phyloP scores from a whole-genome alignment of 129 eudicot genomes.

The Mikania micrantha region DNA sequence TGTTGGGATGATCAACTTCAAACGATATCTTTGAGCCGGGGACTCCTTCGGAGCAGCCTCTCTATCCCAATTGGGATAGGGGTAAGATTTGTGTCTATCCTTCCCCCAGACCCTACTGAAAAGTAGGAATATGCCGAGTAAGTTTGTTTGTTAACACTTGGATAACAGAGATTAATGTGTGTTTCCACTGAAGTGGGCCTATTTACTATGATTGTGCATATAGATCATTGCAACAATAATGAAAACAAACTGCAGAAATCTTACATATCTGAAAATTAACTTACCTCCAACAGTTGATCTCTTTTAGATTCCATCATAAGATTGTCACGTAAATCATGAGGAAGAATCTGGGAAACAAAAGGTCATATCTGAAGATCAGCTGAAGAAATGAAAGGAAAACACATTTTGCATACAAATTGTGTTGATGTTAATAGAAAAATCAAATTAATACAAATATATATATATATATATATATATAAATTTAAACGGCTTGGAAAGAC shows the following conservation, averaged over 20 bases:
- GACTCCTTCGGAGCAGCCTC: no score
- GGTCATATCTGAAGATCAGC: slow-evolving; percentile 8
- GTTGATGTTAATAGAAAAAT: background rate
- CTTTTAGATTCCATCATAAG: slow-evolving; percentile 40
- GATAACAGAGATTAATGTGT: background rate
- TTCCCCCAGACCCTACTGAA: no score
- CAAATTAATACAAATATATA: no score
- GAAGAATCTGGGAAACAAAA: slow-evolving; percentile 54
- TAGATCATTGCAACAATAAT: background rate
- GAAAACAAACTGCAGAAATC: background rate
- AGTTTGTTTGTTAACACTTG: background rate
- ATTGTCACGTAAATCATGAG: slow-evolving; percentile 54
- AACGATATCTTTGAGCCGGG: no score
- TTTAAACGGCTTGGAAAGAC: no score
- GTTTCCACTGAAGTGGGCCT: background rate
- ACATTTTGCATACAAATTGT: background rate
- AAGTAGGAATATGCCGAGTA: no score
- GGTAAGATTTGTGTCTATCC: no score
- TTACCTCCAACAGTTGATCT: slow-evolving; percentile 65
- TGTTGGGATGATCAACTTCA: no score
- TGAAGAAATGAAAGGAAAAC: background rate
- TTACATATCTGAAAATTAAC: background rate
- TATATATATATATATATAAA: no score
- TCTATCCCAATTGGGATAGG: no score
- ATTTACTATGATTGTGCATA: background rate